Base-by-base conservation (phyloP, 2,329 filamentous ascomycete species). In the Paracoccidioides lutzii region DNA sequence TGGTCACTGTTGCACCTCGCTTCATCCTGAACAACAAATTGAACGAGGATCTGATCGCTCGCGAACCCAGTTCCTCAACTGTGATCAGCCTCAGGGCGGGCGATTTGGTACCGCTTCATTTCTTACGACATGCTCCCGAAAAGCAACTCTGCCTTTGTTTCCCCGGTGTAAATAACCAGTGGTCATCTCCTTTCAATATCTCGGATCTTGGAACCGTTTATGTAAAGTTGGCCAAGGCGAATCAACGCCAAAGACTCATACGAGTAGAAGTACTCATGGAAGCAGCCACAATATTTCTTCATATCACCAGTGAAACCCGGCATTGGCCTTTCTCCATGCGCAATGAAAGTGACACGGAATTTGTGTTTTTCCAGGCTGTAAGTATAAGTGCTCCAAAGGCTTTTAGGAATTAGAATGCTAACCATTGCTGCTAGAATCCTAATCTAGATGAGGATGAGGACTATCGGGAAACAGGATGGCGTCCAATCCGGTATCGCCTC, bases 291-390 rank as follows among this genome's bases (percentile, higher is more conserved):
- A 85, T 98, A 43, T 98, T 97, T 76, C 71, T 97, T 38, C 88
- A 95, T 65, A 79, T 98, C 57, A 93, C 84, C 65, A 77, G 91
- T 62, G 93, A 98, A 73, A 90, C 82, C 5, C 94, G 93, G 70
- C 89, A 95, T 67, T 98, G 93, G 93, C 93, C 93, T 0, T 98
- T 93, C 73, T 96, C 90, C 0, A 96, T 98, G 84, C 86, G 93
- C 61, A 98, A 98, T 66, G 93, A 97, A 73, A 97, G 91, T 65
- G 91, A 97, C 65, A 87, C 86, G 30, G 93, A 97, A 67, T 97
- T 97, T 70, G 85, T 91, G 51, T 98, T 98, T 74, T 95, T 87
- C 76, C 93, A 98, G 70, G 87, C 89, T 15, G 87, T 67, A 62
- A 58, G 65, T 61, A 35, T 2, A 30, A 38, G 28, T 43, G 35